Evolutionary conservation across 345 rosid genomes (phyloP), one percentile per base, ranked within the genome.

Genomic region (Dovyalis caffra): DNA sequence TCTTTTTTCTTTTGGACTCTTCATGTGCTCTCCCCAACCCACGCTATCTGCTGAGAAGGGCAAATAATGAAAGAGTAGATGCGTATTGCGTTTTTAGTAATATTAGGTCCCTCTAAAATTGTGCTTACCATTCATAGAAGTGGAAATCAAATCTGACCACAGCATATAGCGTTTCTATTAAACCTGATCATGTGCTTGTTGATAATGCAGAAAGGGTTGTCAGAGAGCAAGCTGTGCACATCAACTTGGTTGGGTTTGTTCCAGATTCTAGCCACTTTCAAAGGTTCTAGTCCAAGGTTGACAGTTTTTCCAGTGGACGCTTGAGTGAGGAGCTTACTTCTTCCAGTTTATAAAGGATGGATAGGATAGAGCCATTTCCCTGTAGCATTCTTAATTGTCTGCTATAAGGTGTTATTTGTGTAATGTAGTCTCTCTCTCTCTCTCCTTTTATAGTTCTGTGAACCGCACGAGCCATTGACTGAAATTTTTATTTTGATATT

Each of bases 331-430:
- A 45, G 29, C 23, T 40, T 25, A 12, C 4, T 57, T 51, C 72
- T 57, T 69, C 58, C 58, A 38, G 26, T 45, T 33, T 21, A 66
- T 53, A 75, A 69, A 61, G 60, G 60, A 70, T 64, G 43, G 51
- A 68, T 60, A 67, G 82, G 77, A 64, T 38, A 77, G 71, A 15
- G 78, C 51, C 69, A 64, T 51, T 35, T 70, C 49, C 73, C 25
- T 56, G 60, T 45, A 67, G 66, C 72, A 64, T 70, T 72, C 12
- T 57, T 68, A 29, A 67, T 49, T 70, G 18, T 49, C 60, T 26
- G 23, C 25, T 15, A 31, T 45, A 31, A 47, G 71, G 33, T 63
- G 43, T 58, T 37, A 53, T 75, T 66, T 74, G 45, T 73, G 85
- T 77, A 57, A 77, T 74, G 73, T 74, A 58, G 12, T 70, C 16